Conservation (phyloP, 768 basidiomycete genomes). For the Pleurotus sapidus region DNA sequence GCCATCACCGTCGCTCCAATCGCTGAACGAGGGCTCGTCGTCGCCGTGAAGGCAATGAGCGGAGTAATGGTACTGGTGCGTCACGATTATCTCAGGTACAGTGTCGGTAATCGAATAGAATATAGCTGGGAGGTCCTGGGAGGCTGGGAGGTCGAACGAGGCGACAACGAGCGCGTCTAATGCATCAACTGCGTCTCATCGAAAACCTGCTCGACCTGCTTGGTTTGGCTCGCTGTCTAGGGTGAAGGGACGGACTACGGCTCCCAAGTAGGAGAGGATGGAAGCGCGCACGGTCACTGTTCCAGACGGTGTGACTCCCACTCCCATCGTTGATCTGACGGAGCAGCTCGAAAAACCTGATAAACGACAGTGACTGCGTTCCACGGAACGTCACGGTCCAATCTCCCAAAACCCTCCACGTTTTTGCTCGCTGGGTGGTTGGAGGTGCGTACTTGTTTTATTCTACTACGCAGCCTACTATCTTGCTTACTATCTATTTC, state of each 20-base stretch:
- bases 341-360: background rate
- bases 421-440: no score
- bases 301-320: background rate
- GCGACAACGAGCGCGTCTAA: no score
- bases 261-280: constrained; percentile 18
- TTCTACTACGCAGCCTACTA: no score
- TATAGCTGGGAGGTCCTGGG: no score
- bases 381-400: no score
- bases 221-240: constrained; percentile 34
- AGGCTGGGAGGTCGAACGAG: no score
- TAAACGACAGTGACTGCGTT: background rate
- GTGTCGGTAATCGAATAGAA: no score
- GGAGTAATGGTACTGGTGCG: background rate
- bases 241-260: constrained; percentile 21
- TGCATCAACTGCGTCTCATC: background rate
- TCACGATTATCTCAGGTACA: background rate
- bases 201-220: constrained; percentile 13
- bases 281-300: constrained; percentile 5
- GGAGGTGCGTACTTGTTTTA: no score
- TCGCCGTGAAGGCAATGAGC: no score
- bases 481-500: no score
- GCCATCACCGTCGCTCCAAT: background rate
- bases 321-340: background rate
- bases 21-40: background rate
- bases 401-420: no score